Conservation (phyloP, 257 asterid genomes). For the Schizonepeta tenuifolia region DNA sequence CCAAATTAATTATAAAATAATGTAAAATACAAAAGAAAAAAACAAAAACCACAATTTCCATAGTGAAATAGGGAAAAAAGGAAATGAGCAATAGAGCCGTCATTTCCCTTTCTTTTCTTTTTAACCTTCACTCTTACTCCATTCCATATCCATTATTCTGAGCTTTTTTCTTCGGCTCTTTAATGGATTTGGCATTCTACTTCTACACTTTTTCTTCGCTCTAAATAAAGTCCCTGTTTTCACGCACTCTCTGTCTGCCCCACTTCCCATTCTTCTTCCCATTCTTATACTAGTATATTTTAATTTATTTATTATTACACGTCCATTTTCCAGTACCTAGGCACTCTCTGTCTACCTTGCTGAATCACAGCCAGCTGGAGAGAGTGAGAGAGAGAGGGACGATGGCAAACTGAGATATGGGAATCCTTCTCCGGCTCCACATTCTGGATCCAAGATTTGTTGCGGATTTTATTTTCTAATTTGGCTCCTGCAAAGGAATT, state of each 20-base stretch:
- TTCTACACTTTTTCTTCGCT: not conserved
- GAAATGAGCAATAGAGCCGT: no score
- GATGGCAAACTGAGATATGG: constrained; percentile 30
- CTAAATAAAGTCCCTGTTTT: constrained; percentile 24
- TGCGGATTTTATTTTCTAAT: constrained; percentile 2
- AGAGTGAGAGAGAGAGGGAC: constrained; percentile 2
- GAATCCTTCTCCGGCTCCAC: constrained; percentile 38
- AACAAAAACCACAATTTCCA: no score
- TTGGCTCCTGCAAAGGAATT: constrained; percentile 1
- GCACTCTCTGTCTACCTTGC: constrained; percentile 23
- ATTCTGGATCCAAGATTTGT: constrained; percentile 54
- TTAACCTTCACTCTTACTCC: constrained; percentile 23
- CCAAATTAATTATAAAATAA: no score
- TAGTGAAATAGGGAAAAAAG: no score
- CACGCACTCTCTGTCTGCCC: constrained; percentile 14
- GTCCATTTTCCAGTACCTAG: constrained; percentile 18
- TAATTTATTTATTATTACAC: not conserved
- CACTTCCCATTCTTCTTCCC: constrained; percentile 11
- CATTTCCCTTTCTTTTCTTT: not conserved
- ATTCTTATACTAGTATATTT: not conserved
- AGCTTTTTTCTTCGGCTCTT: constrained; percentile 30
- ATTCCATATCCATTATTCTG: constrained; percentile 13
- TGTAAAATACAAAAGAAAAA: no score
- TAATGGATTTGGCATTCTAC: constrained; percentile 36
- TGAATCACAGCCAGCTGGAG: constrained; percentile 39